These are phyloP conservation scores for Saturnispora gosingensis DNA, from an alignment of 805 yeast species.

Conservation along the genomic window DNA sequence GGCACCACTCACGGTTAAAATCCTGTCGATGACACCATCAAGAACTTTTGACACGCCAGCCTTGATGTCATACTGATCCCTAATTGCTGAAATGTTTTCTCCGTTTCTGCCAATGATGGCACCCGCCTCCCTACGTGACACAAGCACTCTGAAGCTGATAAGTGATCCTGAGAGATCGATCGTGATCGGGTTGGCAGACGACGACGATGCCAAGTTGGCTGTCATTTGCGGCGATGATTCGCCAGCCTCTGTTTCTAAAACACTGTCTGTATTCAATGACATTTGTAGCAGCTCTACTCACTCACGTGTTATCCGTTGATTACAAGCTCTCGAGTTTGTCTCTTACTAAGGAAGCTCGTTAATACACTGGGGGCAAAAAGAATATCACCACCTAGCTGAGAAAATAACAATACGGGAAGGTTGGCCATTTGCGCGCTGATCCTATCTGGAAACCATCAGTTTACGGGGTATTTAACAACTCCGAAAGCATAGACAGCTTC, in stretches of 20 bases:
- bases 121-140: slow-evolving; percentile 82
- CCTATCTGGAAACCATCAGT: not conserved
- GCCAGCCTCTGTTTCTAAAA: not conserved
- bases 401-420: not conserved
- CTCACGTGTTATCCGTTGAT: not conserved
- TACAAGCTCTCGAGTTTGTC: not conserved
- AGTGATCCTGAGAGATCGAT: slow-evolving; percentile 22
- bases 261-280: not conserved
- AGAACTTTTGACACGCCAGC: slow-evolving; percentile 81
- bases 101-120: slow-evolving; percentile 85
- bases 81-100: slow-evolving; percentile 59
- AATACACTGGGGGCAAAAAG: not conserved
- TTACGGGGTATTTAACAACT: not conserved
- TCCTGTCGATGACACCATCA: slow-evolving; percentile 75
- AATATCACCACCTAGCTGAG: not conserved
- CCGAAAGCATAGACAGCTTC: not conserved
- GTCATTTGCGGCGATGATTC: not conserved
- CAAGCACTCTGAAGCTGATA: slow-evolving; percentile 46
- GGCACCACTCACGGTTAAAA: slow-evolving; percentile 68
- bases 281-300: not conserved
- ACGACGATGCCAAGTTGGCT: not conserved
- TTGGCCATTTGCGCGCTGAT: not conserved
- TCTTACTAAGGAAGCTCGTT: not conserved
- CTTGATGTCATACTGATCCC: slow-evolving; percentile 68
- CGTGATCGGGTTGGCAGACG: not conserved